These are phyloP conservation scores for Sherardia arvensis DNA, from an alignment of 257 asterid genomes.

Conservation along the genomic window DNA sequence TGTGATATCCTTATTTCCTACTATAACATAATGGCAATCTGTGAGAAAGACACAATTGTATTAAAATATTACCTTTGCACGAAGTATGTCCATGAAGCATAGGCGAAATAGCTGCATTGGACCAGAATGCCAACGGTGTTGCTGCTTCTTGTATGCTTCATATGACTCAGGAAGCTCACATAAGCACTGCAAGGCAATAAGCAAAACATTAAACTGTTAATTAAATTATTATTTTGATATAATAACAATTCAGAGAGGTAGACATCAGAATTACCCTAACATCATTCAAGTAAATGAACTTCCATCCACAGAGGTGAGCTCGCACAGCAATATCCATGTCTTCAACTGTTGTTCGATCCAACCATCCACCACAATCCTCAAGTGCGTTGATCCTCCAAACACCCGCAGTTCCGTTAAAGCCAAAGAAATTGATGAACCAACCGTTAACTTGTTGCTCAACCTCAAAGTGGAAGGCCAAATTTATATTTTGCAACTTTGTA, in stretches of 20 bases:
- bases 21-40: not conserved
- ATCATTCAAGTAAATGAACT: conserved; percentile 71
- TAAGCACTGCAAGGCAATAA: conserved; percentile 51
- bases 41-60: too few species aligned
- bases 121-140: conserved; percentile 96
- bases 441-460: conserved; percentile 96
- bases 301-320: conserved; percentile 94
- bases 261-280: conserved; percentile 48
- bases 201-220: conserved; percentile 3
- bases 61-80: conserved; percentile 50
- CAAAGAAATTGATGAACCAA: conserved; percentile 82
- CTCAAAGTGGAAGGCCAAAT: conserved; percentile 84
- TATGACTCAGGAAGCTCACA: conserved; percentile 94
- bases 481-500: conserved; percentile 75
- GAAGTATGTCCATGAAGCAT: conserved; percentile 66
- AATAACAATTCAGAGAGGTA: conserved; percentile 10
- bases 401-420: conserved; percentile 92
- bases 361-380: conserved; percentile 93
- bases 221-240: conserved; percentile 1
- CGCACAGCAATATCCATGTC: conserved; percentile 96
- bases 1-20: not conserved
- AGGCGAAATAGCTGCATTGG: conserved; percentile 92
- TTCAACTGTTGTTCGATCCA: conserved; percentile 89
- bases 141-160: conserved; percentile 93
- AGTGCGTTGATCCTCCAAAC: conserved; percentile 92